Conservation (phyloP, 139 green algal species). For the Axilococcus clingmanii region DNA sequence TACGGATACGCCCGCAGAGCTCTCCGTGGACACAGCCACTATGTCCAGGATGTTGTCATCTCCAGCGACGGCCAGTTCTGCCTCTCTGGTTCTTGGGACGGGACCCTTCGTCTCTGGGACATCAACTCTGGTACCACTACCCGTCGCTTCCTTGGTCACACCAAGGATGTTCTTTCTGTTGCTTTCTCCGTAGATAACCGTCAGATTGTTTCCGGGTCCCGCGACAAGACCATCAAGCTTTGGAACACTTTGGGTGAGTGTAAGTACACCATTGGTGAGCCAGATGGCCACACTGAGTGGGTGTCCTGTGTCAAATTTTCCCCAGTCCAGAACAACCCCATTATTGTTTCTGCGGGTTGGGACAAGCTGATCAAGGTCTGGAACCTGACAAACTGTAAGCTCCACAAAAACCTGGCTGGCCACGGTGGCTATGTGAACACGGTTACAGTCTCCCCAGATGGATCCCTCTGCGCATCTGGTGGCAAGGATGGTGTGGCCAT, state of each 20-base stretch:
- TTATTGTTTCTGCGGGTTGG: slow-evolving; percentile 98
- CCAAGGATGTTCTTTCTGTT: slow-evolving; percentile 97
- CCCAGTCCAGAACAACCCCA: slow-evolving; percentile 85
- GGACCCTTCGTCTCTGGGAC: slow-evolving; percentile 98
- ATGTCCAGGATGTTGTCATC: slow-evolving; percentile 98
- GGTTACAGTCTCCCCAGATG: slow-evolving; percentile 97
- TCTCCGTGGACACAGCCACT: slow-evolving; percentile 88
- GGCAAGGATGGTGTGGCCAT: slow-evolving; percentile 97
- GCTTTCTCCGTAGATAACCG: slow-evolving; percentile 99
- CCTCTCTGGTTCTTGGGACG: slow-evolving; percentile 96
- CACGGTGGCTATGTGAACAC: slow-evolving; percentile 95
- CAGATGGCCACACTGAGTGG: slow-evolving; percentile 94
- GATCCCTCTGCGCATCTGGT: slow-evolving; percentile 96
- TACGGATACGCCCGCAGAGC: slow-evolving; percentile 70
- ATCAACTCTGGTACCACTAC: slow-evolving; percentile 94
- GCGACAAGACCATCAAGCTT: slow-evolving; percentile 96
- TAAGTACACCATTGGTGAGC: slow-evolving; percentile 97
- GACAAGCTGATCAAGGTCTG: slow-evolving; percentile 99
- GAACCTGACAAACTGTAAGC: slow-evolving; percentile 98
- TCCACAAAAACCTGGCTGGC: slow-evolving; percentile 90
- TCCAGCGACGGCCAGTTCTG: slow-evolving; percentile 97
- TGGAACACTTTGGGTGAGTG: slow-evolving; percentile 99
- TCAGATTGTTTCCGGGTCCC: slow-evolving; percentile 96
- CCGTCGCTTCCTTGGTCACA: slow-evolving; percentile 95
- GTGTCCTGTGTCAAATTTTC: slow-evolving; percentile 98